Evolutionary conservation across 352 stramenopile species (phyloP).

Genomic region (Globisporangium solare): DNA sequence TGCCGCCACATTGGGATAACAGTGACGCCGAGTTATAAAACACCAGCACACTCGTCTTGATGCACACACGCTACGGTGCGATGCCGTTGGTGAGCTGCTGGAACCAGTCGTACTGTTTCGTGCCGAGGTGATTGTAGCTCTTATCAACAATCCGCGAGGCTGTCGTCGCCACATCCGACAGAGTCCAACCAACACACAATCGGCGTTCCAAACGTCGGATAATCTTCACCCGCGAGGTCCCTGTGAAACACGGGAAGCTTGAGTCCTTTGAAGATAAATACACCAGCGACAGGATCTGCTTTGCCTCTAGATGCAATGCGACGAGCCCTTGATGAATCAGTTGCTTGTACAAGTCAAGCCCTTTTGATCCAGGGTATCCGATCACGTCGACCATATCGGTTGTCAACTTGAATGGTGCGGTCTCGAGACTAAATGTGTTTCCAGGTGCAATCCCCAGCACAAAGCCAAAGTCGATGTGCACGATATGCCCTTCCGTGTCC

Average conservation of each 20-base stretch:
- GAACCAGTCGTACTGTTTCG: constrained; percentile 86
- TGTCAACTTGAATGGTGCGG: constrained; percentile 97
- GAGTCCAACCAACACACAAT: constrained; percentile 49
- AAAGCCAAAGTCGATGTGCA: constrained; percentile 99
- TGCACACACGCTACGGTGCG: constrained; percentile 18
- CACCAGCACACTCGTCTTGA: too few species aligned
- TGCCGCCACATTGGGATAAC: too few species aligned
- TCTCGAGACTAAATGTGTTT: constrained; percentile 95
- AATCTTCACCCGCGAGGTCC: constrained; percentile 33
- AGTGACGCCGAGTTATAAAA: too few species aligned
- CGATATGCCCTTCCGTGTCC: constrained; percentile 91
- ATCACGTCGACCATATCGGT: constrained; percentile 96
- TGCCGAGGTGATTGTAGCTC: constrained; percentile 71
- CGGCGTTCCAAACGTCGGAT: constrained; percentile 47
- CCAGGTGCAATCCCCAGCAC: constrained; percentile 96
- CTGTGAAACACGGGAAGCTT: constrained; percentile 92
- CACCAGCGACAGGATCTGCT: constrained; percentile 90
- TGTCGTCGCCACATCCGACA: constrained; percentile 47
- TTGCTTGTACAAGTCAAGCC: constrained; percentile 90
- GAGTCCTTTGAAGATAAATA: constrained; percentile 91
- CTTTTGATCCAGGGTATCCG: constrained; percentile 60
- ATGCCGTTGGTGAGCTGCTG: constrained; percentile 87
- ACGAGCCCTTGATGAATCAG: constrained; percentile 92
- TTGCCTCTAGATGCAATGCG: constrained; percentile 88
- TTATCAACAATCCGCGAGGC: constrained; percentile 63